Conservation (phyloP, 345 rosid species). For the Brassica carinata region DNA sequence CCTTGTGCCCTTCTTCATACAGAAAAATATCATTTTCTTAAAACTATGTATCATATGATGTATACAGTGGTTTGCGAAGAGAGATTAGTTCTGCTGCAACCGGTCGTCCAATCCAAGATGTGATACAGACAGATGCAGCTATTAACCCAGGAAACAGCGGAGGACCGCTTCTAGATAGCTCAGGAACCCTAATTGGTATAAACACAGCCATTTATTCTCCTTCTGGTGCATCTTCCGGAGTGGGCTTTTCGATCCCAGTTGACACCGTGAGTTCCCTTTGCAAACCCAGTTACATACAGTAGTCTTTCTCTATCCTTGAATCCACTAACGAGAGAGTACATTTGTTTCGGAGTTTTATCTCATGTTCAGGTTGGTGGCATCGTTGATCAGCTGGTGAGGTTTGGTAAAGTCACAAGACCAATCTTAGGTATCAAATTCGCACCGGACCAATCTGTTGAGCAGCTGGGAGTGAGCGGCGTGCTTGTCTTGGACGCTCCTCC, state of each 20-base stretch:
- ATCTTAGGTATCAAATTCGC: conserved; percentile 95
- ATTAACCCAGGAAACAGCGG: conserved; percentile 99
- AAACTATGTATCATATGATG: conserved; percentile 9
- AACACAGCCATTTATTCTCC: conserved; percentile 98
- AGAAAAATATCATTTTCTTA: not conserved
- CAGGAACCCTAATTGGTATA: conserved; percentile 89
- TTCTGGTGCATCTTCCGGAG: conserved; percentile 99
- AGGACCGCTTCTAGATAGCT: conserved; percentile 94
- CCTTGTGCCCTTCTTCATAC: not conserved
- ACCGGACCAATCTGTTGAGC: conserved; percentile 96
- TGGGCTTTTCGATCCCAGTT: conserved; percentile 95
- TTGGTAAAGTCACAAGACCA: conserved; percentile 88
- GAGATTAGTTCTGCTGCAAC: conserved; percentile 99
- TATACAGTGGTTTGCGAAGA: conserved; percentile 80
- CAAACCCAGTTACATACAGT: not conserved
- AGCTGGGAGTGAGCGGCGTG: conserved; percentile 95
- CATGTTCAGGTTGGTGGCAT: conserved; percentile 79
- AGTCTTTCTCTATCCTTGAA: not conserved
- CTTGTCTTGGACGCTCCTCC: conserved; percentile 93
- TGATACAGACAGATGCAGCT: conserved; percentile 97
- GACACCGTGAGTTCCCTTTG: conserved; percentile 73
- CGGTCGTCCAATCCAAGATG: conserved; percentile 98
- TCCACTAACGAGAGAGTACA: not conserved
- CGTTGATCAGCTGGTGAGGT: conserved; percentile 88
- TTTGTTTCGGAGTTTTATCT: conserved; percentile 1